phyloP scores from a whole-genome alignment of 805 yeast species.

The Ogataea trehalophila region DNA sequence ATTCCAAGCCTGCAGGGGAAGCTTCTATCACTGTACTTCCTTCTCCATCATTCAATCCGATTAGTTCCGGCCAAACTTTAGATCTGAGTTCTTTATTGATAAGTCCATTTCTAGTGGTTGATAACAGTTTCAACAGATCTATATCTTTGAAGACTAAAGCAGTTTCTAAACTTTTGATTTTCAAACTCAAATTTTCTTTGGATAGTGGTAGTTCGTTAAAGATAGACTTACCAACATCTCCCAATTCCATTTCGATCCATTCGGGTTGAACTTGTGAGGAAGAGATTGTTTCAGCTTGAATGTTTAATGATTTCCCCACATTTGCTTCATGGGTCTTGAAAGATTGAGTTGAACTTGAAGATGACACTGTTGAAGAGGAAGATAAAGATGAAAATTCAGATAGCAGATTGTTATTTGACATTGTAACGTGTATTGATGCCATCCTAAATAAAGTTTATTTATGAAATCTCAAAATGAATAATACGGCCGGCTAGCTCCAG shows the following conservation, averaged over 20 bases:
- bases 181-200: conserved; percentile 34
- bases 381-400: background rate
- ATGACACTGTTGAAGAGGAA: background rate
- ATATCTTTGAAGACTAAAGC: conserved; percentile 31
- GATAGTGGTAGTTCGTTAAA: conserved; percentile 40
- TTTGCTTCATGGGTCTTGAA: too few species aligned
- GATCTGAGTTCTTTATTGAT: conserved; percentile 37
- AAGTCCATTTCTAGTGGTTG: conserved; percentile 45
- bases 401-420: too few species aligned
- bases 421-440: too few species aligned
- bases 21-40: background rate
- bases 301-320: background rate
- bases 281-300: background rate
- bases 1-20: background rate
- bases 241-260: conserved; percentile 50
- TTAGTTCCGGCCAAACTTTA: conserved; percentile 48
- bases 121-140: conserved; percentile 28
- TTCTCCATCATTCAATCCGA: conserved; percentile 28
- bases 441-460: too few species aligned
- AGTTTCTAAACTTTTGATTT: conserved; percentile 34
- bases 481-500: too few species aligned
- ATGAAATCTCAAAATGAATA: too few species aligned
- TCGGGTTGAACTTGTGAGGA: conserved; percentile 24
- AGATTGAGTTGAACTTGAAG: too few species aligned
- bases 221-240: conserved; percentile 41